Conservation (phyloP, 345 rosid genomes). For the Moricandia moricandioides region DNA sequence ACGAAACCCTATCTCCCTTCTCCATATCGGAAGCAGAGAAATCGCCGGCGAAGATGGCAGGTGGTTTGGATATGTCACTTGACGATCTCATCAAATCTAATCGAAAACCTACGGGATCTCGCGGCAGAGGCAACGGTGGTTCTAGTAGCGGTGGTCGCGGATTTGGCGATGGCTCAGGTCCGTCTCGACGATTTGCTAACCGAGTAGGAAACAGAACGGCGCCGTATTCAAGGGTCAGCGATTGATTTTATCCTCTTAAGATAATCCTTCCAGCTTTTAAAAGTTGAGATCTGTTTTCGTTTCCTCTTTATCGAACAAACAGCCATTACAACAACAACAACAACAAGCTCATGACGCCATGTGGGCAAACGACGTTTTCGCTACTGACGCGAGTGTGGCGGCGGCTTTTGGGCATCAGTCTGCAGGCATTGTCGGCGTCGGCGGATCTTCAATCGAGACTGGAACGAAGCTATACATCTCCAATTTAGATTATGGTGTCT, state of each 20-base stretch:
- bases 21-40: slow-evolving; percentile 3
- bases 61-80: slow-evolving; percentile 63
- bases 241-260: slow-evolving; percentile 19
- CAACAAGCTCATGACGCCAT: slow-evolving; percentile 47
- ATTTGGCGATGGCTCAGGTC: slow-evolving; percentile 41
- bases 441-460: slow-evolving; percentile 51
- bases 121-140: slow-evolving; percentile 39
- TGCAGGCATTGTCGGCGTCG: slow-evolving; percentile 24
- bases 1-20: slow-evolving; percentile 27
- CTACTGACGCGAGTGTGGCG: slow-evolving; percentile 36
- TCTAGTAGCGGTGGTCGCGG: slow-evolving; percentile 29
- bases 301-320: slow-evolving; percentile 35
- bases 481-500: slow-evolving; percentile 64
- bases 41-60: slow-evolving; percentile 46
- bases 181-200: slow-evolving; percentile 46
- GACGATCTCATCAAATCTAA: slow-evolving; percentile 64
- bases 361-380: slow-evolving; percentile 62
- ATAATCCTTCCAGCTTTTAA: slow-evolving; percentile 22
- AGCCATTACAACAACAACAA: slow-evolving; percentile 44
- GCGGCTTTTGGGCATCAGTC: slow-evolving; percentile 34
- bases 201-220: slow-evolving; percentile 45
- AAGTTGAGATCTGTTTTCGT: slow-evolving; percentile 37
- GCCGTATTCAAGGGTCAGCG: slow-evolving; percentile 53
- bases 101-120: slow-evolving; percentile 47
- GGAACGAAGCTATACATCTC: slow-evolving; percentile 69